These are phyloP conservation scores for Albifimbria verrucaria DNA, from an alignment of 2,329 filamentous ascomycete genomes.

Conservation along the genomic window DNA sequence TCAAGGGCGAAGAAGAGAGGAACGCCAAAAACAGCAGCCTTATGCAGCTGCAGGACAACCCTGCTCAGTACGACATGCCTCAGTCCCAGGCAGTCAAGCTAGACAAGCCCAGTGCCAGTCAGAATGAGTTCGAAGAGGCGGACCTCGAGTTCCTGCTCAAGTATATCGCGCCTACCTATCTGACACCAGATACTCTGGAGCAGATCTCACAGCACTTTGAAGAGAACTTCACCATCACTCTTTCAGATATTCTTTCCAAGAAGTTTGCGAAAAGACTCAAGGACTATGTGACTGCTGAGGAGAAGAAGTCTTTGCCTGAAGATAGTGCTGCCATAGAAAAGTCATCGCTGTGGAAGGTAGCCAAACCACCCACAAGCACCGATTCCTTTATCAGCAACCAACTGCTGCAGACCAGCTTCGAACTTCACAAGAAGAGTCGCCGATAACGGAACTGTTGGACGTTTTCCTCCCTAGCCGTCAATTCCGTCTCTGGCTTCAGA, in stretches of 20 bases:
- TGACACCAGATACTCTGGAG: conserved; percentile 87
- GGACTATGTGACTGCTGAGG: conserved; percentile 65
- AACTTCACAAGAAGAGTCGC: conserved; percentile 41
- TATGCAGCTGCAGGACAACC: conserved; percentile 88
- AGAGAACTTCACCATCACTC: conserved; percentile 78
- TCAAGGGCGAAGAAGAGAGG: conserved; percentile 83
- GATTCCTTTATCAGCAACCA: conserved; percentile 76
- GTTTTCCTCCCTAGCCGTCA: conserved; percentile 78
- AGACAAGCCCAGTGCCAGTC: conserved; percentile 37
- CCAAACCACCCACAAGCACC: conserved; percentile 93
- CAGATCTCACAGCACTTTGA: conserved; percentile 76
- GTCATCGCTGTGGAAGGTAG: conserved; percentile 66
- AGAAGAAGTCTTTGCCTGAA: conserved; percentile 44
- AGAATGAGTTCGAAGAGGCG: conserved; percentile 64
- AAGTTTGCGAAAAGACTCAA: conserved; percentile 74
- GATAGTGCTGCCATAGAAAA: conserved; percentile 55
- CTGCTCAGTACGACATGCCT: conserved; percentile 83
- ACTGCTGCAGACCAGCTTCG: conserved; percentile 34
- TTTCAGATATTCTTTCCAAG: conserved; percentile 73
- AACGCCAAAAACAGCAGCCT: conserved; percentile 86
- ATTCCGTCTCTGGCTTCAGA: conserved; percentile 85
- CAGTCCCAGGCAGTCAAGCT: conserved; percentile 54
- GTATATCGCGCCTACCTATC: conserved; percentile 85
- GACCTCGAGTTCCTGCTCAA: conserved; percentile 89
- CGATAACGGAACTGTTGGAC: conserved; percentile 76